A percentile compares a stretch with the other conserved stretches of the same genome.
Evolutionary conservation across 345 rosid genomes (phyloP).

Genomic region (Microthlaspi erraticum): DNA sequence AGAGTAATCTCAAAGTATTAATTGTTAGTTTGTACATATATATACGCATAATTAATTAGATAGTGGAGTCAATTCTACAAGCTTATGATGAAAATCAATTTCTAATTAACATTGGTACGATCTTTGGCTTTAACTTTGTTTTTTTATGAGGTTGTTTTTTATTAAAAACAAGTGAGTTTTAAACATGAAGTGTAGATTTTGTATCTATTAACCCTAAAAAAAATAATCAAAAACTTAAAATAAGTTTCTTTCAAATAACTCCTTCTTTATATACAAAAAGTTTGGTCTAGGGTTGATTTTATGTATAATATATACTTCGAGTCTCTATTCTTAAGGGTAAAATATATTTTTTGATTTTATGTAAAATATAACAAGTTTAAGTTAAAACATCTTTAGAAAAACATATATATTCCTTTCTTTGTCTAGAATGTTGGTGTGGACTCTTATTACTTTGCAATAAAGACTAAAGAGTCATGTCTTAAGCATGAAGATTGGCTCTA

Average conservation of each 20-base stretch:
- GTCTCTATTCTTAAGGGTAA: too few species aligned
- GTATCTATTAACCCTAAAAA: too few species aligned
- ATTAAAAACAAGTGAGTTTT: neutral
- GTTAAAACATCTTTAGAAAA: slow-evolving; percentile 7
- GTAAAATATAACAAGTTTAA: neutral
- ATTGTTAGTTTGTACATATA: neutral
- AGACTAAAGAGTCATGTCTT: slow-evolving; percentile 45
- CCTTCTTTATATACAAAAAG: neutral
- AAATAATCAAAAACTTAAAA: neutral
- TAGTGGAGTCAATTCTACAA: slow-evolving; percentile 19
- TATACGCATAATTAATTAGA: slow-evolving; percentile 12
- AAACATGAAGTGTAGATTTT: neutral
- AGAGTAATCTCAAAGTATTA: slow-evolving; percentile 16
- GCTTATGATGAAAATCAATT: slow-evolving; percentile 10
- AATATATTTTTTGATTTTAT: neutral
- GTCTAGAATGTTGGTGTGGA: slow-evolving; percentile 36
- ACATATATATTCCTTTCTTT: slow-evolving; percentile 40
- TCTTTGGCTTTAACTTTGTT: neutral
- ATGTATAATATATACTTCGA: neutral
- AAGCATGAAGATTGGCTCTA: slow-evolving; percentile 47
- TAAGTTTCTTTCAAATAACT: neutral
- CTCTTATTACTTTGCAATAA: slow-evolving; percentile 38
- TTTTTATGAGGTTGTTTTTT: neutral
- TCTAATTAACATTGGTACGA: neutral
- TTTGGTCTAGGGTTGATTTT: neutral